A percentile compares a stretch with the other conserved stretches of the same genome.
Evolutionary conservation across 2,329 filamentous ascomycete genomes (phyloP).

Genomic region (Tetracladium maxilliforme): DNA sequence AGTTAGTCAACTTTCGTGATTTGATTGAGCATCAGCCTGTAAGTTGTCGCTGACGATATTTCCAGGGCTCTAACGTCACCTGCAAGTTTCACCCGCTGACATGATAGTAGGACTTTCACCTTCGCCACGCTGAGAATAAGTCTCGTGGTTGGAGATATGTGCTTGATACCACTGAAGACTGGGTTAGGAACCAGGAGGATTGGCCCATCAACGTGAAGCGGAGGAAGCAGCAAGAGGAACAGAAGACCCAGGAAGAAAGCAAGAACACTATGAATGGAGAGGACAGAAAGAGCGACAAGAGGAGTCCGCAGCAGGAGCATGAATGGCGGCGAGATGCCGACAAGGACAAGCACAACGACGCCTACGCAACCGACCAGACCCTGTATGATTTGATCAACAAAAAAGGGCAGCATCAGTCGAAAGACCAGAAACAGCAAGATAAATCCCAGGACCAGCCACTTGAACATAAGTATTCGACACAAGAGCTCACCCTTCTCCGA

Average conservation of each 20-base stretch:
- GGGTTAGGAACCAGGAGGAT: conserved; percentile 28
- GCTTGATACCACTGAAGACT: conserved; percentile 29
- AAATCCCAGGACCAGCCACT: conserved; percentile 15
- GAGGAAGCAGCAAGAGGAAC: conserved; percentile 14
- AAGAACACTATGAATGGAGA: conserved; percentile 7
- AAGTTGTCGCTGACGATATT: not conserved
- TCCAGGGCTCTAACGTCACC: too few species aligned
- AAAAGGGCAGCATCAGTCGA: conserved; percentile 6
- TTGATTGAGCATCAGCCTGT: conserved; percentile 12
- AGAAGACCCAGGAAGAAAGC: conserved; percentile 12
- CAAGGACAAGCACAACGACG: conserved; percentile 9
- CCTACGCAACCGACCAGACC: too few species aligned
- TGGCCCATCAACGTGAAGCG: conserved; percentile 31
- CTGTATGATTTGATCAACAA: too few species aligned
- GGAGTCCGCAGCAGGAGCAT: conserved; percentile 6
- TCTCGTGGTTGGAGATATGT: conserved; percentile 33
- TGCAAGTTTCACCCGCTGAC: too few species aligned
- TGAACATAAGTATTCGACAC: conserved; percentile 18
- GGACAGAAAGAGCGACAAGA: too few species aligned
- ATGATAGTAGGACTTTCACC: conserved; percentile 21
- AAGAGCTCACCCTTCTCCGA: conserved; percentile 25
- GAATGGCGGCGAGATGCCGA: conserved; percentile 5
- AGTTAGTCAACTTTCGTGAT: conserved; percentile 22
- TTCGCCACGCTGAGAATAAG: conserved; percentile 24
- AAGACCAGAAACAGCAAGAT: conserved; percentile 9